Evolutionary conservation across 768 basidiomycete species (phyloP).

Genomic region (Goffeauzyma gilvescens): DNA sequence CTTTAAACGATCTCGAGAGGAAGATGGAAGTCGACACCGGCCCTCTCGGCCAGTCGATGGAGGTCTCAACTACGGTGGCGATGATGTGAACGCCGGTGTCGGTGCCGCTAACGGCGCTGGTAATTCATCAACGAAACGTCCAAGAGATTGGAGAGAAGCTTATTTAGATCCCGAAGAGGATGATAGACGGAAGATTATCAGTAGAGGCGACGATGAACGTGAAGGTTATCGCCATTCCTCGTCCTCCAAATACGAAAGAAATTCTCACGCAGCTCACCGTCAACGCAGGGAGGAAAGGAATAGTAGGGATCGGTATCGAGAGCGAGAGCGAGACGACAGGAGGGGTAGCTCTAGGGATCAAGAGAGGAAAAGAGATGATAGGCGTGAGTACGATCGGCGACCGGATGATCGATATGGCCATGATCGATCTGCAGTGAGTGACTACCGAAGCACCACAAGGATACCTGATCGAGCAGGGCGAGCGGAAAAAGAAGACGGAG

Average conservation of each 20-base stretch:
- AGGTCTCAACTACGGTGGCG: not conserved
- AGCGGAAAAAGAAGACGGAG: slow-evolving; percentile 74
- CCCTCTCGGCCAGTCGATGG: not conserved
- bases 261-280: not conserved
- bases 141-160: slow-evolving; percentile 29
- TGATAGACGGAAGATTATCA: not conserved
- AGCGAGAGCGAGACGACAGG: slow-evolving; percentile 10
- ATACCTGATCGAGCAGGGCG: slow-evolving; percentile 22
- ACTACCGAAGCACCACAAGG: slow-evolving; percentile 12
- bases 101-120: not conserved
- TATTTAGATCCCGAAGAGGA: slow-evolving; percentile 23
- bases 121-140: slow-evolving; percentile 11
- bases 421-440: slow-evolving; percentile 9
- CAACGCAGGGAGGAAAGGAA: not conserved
- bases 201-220: not conserved
- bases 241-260: no score
- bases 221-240: not conserved
- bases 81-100: not conserved
- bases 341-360: slow-evolving; percentile 4
- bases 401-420: not conserved
- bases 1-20: not conserved
- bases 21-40: not conserved
- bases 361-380: slow-evolving; percentile 11
- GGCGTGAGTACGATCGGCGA: slow-evolving; percentile 16
- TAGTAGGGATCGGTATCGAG: slow-evolving; percentile 6